Percentiles rank a stretch among this genome's conserved stretches.
Conservation (phyloP, 163 green algal species). For the Scenedesmus sp. region DNA sequence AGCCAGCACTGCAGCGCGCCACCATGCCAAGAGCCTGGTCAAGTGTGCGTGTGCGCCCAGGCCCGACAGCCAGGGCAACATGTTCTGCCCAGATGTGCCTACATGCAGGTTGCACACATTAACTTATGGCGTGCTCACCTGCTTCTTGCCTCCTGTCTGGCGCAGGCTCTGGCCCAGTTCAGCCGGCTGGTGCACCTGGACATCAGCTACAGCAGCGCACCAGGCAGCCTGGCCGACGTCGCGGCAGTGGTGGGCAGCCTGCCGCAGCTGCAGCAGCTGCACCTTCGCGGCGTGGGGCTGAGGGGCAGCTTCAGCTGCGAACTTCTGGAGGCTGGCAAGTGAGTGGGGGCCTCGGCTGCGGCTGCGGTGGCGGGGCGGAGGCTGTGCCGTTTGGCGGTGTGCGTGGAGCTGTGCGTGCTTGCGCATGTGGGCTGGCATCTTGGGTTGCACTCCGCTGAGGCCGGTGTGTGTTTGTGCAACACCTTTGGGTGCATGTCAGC, state of each 20-base stretch:
- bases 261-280: conserved; percentile 38
- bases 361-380: neutral
- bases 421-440: too few species aligned
- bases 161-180: conserved; percentile 25
- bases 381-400: neutral
- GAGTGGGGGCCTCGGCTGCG: neutral
- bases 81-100: too few species aligned
- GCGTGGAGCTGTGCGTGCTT: too few species aligned
- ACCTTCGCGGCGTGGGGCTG: conserved; percentile 35
- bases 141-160: neutral
- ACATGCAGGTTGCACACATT: too few species aligned
- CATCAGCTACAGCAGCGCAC: conserved; percentile 16
- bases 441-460: too few species aligned
- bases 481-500: too few species aligned
- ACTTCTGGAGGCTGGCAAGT: conserved; percentile 23
- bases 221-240: conserved; percentile 23
- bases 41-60: too few species aligned
- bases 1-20: neutral
- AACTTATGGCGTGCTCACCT: neutral
- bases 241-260: conserved; percentile 2
- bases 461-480: too few species aligned
- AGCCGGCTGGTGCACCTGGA: conserved; percentile 39
- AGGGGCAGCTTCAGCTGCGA: conserved; percentile 19
- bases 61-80: too few species aligned
- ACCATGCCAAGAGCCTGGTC: too few species aligned